Conservation (phyloP, 1,284 basidiomycete genomes). For the Chondrostereum purpureum region DNA sequence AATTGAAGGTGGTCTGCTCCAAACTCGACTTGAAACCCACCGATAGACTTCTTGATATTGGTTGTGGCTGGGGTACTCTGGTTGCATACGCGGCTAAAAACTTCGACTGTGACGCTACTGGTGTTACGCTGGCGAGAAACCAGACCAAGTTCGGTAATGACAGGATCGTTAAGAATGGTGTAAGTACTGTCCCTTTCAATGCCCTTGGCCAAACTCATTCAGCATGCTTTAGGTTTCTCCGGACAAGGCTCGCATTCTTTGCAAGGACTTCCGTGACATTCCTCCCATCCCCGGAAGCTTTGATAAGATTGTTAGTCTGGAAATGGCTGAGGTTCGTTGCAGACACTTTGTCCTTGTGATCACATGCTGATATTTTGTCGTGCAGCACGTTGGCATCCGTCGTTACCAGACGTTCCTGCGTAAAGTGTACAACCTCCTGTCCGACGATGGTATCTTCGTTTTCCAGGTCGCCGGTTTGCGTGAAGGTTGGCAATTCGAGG, state of each 20-base stretch:
- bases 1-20: slow-evolving; percentile 90
- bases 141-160: slow-evolving; percentile 92
- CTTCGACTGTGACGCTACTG: slow-evolving; percentile 91
- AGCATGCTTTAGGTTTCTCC: slow-evolving; percentile 34
- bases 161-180: slow-evolving; percentile 80
- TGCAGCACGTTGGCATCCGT: slow-evolving; percentile 87
- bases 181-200: slow-evolving; percentile 22
- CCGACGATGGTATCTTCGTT: slow-evolving; percentile 92
- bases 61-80: slow-evolving; percentile 98
- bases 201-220: slow-evolving; percentile 7
- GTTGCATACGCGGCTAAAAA: slow-evolving; percentile 95
- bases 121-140: slow-evolving; percentile 88
- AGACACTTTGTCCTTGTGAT: not conserved
- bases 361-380: no score
- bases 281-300: slow-evolving; percentile 83
- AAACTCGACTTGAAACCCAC: slow-evolving; percentile 85
- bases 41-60: slow-evolving; percentile 85
- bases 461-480: slow-evolving; percentile 96
- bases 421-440: slow-evolving; percentile 90
- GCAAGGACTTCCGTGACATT: slow-evolving; percentile 93
- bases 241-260: slow-evolving; percentile 84
- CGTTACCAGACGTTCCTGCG: slow-evolving; percentile 87
- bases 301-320: slow-evolving; percentile 93
- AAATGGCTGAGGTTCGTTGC: slow-evolving; percentile 87
- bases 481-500: slow-evolving; percentile 95